phyloP scores from a whole-genome alignment of 2,329 filamentous ascomycete species.

The Cercospora sojina region DNA sequence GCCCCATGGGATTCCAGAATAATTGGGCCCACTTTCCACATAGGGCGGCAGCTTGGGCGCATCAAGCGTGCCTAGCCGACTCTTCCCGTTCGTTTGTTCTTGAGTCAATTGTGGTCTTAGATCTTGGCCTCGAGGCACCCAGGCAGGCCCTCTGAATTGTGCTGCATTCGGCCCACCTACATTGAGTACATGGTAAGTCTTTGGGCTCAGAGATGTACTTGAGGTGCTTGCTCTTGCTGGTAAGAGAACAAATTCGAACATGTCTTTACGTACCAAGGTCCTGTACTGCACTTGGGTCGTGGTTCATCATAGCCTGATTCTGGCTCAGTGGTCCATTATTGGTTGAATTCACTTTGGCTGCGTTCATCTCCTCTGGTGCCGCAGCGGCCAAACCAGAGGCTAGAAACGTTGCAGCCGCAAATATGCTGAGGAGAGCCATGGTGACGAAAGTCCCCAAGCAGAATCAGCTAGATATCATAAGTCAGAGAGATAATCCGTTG shows the following conservation, averaged over 20 bases:
- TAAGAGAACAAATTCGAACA: background rate
- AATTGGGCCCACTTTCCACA: constrained; percentile 24
- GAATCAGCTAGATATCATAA: background rate
- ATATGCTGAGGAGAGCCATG: background rate
- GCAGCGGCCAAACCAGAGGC: background rate
- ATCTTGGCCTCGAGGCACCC: constrained; percentile 22
- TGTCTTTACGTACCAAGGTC: background rate
- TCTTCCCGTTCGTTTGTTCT: constrained; percentile 30
- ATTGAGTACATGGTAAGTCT: background rate
- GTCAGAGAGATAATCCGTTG: background rate
- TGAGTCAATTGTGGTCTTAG: constrained; percentile 26
- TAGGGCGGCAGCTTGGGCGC: constrained; percentile 30
- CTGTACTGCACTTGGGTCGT: background rate
- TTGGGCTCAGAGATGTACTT: background rate
- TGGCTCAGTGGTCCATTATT: background rate
- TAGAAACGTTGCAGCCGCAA: background rate
- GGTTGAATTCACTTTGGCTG: background rate
- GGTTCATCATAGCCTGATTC: background rate
- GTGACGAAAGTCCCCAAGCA: background rate
- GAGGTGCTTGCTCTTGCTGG: background rate
- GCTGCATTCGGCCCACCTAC: constrained; percentile 21
- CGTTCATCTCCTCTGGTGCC: background rate
- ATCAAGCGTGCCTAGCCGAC: constrained; percentile 29
- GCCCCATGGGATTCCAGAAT: constrained; percentile 33
- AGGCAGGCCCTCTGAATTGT: constrained; percentile 24